Evolutionary conservation across 345 rosid genomes (phyloP).

Genomic region (Salix udensis): DNA sequence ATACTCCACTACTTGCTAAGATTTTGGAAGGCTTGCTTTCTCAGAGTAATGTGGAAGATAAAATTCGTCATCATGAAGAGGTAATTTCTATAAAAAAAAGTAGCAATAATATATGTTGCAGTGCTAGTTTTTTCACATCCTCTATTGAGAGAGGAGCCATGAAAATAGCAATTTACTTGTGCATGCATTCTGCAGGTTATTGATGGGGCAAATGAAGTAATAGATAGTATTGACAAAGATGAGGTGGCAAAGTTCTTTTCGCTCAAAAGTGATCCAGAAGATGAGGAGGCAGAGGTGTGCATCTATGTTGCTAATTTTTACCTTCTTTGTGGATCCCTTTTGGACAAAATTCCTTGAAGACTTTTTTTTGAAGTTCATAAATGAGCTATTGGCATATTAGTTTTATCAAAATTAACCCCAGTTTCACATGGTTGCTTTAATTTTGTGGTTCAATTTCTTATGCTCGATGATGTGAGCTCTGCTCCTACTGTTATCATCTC

Average conservation of each 20-base stretch:
- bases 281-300: constrained; percentile 81
- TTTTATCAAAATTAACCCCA: background rate
- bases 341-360: background rate
- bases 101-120: background rate
- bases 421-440: background rate
- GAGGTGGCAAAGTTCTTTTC: constrained; percentile 68
- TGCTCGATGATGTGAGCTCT: background rate
- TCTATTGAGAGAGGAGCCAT: background rate
- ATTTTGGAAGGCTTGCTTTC: constrained; percentile 79
- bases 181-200: constrained; percentile 54
- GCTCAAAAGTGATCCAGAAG: constrained; percentile 80
- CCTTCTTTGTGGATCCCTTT: background rate
- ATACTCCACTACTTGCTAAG: constrained; percentile 78
- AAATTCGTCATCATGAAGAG: constrained; percentile 56
- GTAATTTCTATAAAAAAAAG: constrained; percentile 36
- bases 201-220: constrained; percentile 67
- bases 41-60: constrained; percentile 53
- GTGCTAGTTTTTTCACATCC: background rate
- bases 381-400: background rate
- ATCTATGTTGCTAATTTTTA: background rate
- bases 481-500: background rate
- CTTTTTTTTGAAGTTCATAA: background rate
- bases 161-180: background rate
- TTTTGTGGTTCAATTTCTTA: background rate
- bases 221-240: constrained; percentile 68